phyloP scores from a whole-genome alignment of 2,329 filamentous ascomycete genomes.

The Dothiorella sarmentorum region DNA sequence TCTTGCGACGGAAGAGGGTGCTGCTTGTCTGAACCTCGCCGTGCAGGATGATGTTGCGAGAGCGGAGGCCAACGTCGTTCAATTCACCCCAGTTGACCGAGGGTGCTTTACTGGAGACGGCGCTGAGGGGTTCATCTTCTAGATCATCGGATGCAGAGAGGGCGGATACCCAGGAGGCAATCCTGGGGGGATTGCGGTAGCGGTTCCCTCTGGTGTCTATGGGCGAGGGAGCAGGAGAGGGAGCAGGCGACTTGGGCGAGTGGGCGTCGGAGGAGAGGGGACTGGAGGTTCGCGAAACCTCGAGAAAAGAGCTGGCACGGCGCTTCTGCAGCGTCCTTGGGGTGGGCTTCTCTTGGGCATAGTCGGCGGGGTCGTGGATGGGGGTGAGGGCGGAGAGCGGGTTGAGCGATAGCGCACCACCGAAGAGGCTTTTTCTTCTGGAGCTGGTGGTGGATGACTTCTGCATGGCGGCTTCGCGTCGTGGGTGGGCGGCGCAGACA shows the following conservation, averaged over 20 bases:
- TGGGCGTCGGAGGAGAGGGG: slow-evolving; percentile 40
- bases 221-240: slow-evolving; percentile 10
- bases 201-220: slow-evolving; percentile 23
- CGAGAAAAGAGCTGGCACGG: slow-evolving; percentile 22
- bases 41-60: slow-evolving; percentile 56
- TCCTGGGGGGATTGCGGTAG: slow-evolving; percentile 46
- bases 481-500: not conserved
- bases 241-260: slow-evolving; percentile 2
- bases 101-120: slow-evolving; percentile 50
- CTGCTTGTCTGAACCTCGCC: slow-evolving; percentile 68
- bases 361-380: slow-evolving; percentile 23
- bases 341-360: slow-evolving; percentile 23
- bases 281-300: slow-evolving; percentile 28
- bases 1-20: slow-evolving; percentile 68
- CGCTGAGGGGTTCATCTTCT: slow-evolving; percentile 48
- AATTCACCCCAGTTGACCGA: slow-evolving; percentile 45
- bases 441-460: slow-evolving; percentile 19
- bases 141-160: slow-evolving; percentile 51
- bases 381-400: slow-evolving; percentile 32
- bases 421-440: slow-evolving; percentile 38
- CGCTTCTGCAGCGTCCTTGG: slow-evolving; percentile 32
- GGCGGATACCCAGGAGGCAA: slow-evolving; percentile 53
- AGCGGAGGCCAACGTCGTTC: slow-evolving; percentile 35
- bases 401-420: slow-evolving; percentile 23
- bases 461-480: not conserved